A percentile compares a stretch with the other conserved stretches of the same genome.
phyloP scores from a whole-genome alignment of 306 rosid species.

The Lupinus albus region DNA sequence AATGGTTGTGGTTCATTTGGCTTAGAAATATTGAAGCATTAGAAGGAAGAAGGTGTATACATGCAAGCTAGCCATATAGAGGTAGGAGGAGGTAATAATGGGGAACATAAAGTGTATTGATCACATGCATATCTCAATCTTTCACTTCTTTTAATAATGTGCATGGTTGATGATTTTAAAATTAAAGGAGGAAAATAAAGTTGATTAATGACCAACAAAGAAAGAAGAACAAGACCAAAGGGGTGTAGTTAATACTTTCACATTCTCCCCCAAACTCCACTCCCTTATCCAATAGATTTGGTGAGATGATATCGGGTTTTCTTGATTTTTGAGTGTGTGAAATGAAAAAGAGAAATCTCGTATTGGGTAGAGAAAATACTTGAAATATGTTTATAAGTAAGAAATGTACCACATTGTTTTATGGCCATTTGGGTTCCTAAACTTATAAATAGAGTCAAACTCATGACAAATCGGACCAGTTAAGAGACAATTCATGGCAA shows the following conservation, averaged over 20 bases:
- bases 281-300: no score
- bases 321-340: no score
- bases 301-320: no score
- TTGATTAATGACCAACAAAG: conserved; percentile 20
- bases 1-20: conserved; percentile 39
- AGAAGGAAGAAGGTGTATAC: not conserved
- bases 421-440: no score
- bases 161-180: conserved; percentile 56
- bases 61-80: conserved; percentile 12
- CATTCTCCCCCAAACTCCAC: not conserved
- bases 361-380: no score
- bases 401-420: no score
- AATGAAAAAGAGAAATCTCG: no score
- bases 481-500: no score
- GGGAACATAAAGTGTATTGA: conserved; percentile 83
- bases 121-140: conserved; percentile 83
- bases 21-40: conserved; percentile 25
- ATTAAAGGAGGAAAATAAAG: conserved; percentile 45
- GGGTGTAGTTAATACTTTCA: not conserved
- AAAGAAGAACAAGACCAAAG: conserved; percentile 17
- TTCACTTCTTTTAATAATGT: conserved; percentile 67
- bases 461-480: no score
- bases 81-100: conserved; percentile 30
- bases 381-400: no score
- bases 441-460: no score